Evolutionary conservation across 2,329 filamentous ascomycete species (phyloP), one percentile per base, ranked within the genome.

Genomic region (Venturia nashicola): DNA sequence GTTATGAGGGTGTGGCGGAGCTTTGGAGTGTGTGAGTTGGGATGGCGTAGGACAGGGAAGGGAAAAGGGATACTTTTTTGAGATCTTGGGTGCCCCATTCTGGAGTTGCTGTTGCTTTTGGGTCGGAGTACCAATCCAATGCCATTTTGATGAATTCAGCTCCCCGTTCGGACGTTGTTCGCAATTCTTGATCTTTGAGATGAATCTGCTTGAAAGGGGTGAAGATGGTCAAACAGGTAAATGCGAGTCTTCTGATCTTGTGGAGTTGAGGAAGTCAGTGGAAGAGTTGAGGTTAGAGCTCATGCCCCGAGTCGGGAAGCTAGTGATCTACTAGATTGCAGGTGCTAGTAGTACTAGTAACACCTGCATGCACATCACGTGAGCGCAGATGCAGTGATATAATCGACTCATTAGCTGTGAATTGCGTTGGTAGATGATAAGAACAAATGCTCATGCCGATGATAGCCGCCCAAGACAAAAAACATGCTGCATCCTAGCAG

Each of bases 71-170:
- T 57, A 63, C 61, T 16, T 23, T 20, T 44, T 42, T 57, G 65
- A 79, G 67, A 66, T 78, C 75, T 55, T 72, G 70, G 1, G 63
- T 65, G 59, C 61, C 43, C 61, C 61, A 63, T 11, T 55, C 61
- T 9, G 32, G 23, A 8, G 36, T 36, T n/a, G 51, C 36, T 18
- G 42, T 40, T 7, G 61, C 61, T n/a, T 63, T 63, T 20, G 61
- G 61, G 39, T 63, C 61, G 5, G 61, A 63, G 27, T 63, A 63
- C 42, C 43, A 63, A 23, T 63, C 61, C 32, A 57, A 20, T 39
- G 59, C 59, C 59, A 60, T 60, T n/a, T 9, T 60, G 36, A 27
- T 40, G 6, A 8, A 27, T 3, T 23, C 59, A 27, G 32, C 32
- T 36, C 14, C 48, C 2, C 51, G 32, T 57, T 57, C 32, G 27